phyloP scores from a whole-genome alignment of 2,329 filamentous ascomycete genomes.

The Trichoderma afroharzianum region DNA sequence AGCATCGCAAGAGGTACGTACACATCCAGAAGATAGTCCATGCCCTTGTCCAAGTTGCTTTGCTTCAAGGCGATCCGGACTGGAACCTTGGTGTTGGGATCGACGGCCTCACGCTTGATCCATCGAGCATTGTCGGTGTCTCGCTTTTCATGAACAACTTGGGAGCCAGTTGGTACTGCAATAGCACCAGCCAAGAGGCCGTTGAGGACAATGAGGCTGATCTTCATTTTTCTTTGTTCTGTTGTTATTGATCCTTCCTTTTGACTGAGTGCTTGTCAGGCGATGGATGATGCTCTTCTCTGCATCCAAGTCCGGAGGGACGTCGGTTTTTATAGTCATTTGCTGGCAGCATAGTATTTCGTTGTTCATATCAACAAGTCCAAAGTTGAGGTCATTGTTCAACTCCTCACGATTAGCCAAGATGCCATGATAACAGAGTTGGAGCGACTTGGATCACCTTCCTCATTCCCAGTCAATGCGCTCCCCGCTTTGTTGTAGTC shows the following conservation, averaged over 20 bases:
- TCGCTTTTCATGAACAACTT: conserved; percentile 35
- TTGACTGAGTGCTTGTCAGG: background rate
- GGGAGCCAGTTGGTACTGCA: conserved; percentile 19
- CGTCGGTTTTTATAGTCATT: background rate
- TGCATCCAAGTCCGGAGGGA: background rate
- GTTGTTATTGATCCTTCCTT: background rate
- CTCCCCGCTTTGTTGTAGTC: background rate
- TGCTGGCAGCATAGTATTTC: background rate
- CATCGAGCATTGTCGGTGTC: conserved; percentile 23
- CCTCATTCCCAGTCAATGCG: background rate
- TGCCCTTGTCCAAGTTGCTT: conserved; percentile 43
- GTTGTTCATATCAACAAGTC: background rate
- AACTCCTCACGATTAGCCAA: background rate
- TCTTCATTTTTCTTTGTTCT: conserved; percentile 21
- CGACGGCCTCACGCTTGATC: conserved; percentile 24
- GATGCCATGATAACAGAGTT: background rate
- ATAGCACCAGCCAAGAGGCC: conserved; percentile 22
- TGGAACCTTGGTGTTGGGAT: conserved; percentile 26
- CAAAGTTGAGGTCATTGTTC: background rate
- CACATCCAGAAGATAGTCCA: conserved; percentile 42
- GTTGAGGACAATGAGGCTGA: conserved; percentile 19
- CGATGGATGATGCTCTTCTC: background rate
- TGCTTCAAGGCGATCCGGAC: conserved; percentile 44
- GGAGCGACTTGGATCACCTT: background rate
- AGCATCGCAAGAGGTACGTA: background rate